Evolutionary conservation across 768 basidiomycete genomes (phyloP).

Genomic region (Pleurotus citrinopileatus): DNA sequence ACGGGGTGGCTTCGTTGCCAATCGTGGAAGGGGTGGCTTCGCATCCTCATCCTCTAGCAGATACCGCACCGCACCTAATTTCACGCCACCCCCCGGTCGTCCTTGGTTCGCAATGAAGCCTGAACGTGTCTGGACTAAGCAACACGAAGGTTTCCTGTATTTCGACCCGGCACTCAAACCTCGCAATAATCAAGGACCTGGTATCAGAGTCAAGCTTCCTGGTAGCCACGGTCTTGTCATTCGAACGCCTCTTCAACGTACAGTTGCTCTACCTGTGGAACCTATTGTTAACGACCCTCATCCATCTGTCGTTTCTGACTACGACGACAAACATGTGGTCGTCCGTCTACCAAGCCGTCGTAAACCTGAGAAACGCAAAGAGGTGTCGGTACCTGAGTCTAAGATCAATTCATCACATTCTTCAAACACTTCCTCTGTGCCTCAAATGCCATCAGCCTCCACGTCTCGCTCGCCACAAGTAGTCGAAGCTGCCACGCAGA

Average conservation of each 20-base stretch:
- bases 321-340: conserved; percentile 42
- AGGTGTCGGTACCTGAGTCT: background rate
- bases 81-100: conserved; percentile 35
- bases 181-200: conserved; percentile 51
- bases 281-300: conserved; percentile 17
- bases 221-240: conserved; percentile 43
- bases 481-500: no score
- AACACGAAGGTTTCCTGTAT: conserved; percentile 73
- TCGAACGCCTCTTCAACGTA: conserved; percentile 28
- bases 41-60: conserved; percentile 25
- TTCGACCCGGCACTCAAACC: conserved; percentile 58
- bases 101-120: conserved; percentile 76
- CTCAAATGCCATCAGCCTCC: no score
- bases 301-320: conserved; percentile 30
- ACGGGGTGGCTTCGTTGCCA: conserved; percentile 41
- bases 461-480: no score
- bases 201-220: conserved; percentile 63
- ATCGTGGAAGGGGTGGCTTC: conserved; percentile 48
- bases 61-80: conserved; percentile 26
- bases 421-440: background rate
- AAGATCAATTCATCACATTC: background rate
- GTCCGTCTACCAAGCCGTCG: conserved; percentile 52
- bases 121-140: conserved; percentile 81
- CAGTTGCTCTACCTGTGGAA: conserved; percentile 12
- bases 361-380: conserved; percentile 29